phyloP scores from a whole-genome alignment of 345 rosid species.

The Eucalyptus erythrocorys region DNA sequence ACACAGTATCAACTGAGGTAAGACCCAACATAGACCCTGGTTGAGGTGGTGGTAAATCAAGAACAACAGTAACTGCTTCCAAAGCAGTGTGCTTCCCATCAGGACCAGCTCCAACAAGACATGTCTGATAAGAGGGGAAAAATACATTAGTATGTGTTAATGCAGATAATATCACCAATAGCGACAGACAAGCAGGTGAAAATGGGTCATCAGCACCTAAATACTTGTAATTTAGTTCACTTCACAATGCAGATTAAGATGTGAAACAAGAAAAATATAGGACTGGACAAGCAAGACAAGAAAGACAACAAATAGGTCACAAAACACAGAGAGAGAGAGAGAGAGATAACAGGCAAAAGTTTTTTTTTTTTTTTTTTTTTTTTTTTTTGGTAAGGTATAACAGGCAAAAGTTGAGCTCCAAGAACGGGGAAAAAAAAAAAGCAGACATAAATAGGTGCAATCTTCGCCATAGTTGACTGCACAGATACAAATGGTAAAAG shows the following conservation, averaged over 20 bases:
- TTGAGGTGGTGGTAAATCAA: constrained; percentile 97
- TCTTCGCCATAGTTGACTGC: background rate
- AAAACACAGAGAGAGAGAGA: background rate
- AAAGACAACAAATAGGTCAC: background rate
- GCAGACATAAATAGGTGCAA: background rate
- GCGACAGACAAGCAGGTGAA: background rate
- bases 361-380: too few relatives aligned
- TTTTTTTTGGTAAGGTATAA: too few relatives aligned
- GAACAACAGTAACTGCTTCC: constrained; percentile 98
- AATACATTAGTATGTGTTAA: background rate
- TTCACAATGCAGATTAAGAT: background rate
- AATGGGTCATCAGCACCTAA: background rate
- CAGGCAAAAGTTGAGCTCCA: background rate
- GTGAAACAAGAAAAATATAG: background rate
- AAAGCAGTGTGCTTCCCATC: constrained; percentile 95
- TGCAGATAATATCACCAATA: background rate
- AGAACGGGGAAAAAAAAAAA: background rate
- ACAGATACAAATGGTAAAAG: background rate
- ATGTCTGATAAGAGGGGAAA: constrained; percentile 40
- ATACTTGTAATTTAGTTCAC: background rate
- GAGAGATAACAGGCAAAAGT: background rate
- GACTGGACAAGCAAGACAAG: background rate
- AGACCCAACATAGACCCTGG: constrained; percentile 92
- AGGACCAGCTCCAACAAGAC: constrained; percentile 99
- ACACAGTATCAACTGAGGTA: constrained; percentile 82